Percentiles rank a stretch among this genome's conserved stretches.
Evolutionary conservation across 108 stramenopile species (phyloP).

Genomic region (Tribonema minus): DNA sequence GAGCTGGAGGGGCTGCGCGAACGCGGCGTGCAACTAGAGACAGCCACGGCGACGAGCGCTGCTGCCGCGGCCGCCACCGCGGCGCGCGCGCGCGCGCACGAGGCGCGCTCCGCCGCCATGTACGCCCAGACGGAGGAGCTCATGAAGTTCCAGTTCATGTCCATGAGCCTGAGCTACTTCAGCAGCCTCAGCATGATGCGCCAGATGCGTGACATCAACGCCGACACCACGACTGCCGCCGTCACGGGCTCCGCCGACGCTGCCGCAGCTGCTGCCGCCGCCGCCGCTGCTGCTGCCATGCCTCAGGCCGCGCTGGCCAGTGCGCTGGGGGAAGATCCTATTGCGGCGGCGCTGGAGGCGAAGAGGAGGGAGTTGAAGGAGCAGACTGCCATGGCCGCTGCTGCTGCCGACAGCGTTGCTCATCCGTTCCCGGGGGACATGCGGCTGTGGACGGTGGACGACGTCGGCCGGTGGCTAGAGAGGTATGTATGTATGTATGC

Average conservation of each 20-base stretch:
- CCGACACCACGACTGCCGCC: slow-evolving; percentile 61
- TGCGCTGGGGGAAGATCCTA: slow-evolving; percentile 30
- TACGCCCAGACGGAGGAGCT: slow-evolving; percentile 61
- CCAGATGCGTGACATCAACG: slow-evolving; percentile 60
- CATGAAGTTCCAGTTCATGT: slow-evolving; percentile 68
- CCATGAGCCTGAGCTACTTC: slow-evolving; percentile 61
- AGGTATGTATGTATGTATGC: too few relatives aligned
- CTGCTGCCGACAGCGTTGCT: slow-evolving; percentile 15
- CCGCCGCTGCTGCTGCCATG: slow-evolving; percentile 58
- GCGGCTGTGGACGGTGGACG: slow-evolving; percentile 51
- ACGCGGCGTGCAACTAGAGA: slow-evolving; percentile 58
- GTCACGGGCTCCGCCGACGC: slow-evolving; percentile 57
- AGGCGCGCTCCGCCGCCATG: slow-evolving; percentile 50
- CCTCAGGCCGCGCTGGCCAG: slow-evolving; percentile 47
- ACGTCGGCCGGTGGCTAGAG: slow-evolving; percentile 58
- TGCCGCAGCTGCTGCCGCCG: slow-evolving; percentile 59
- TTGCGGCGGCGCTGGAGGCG: slow-evolving; percentile 24
- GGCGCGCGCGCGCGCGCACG: slow-evolving; percentile 53
- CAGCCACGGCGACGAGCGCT: slow-evolving; percentile 60
- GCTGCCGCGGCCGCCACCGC: slow-evolving; percentile 63
- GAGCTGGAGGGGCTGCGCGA: slow-evolving; percentile 55
- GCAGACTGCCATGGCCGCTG: too few relatives aligned
- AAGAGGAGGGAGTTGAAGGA: slow-evolving; percentile 42
- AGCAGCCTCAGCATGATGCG: slow-evolving; percentile 59
- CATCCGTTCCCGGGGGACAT: slow-evolving; percentile 55